Evolutionary conservation across 2,329 filamentous ascomycete genomes (phyloP), one percentile per base, ranked within the genome.

Genomic region (Amauroascus verrucosus): DNA sequence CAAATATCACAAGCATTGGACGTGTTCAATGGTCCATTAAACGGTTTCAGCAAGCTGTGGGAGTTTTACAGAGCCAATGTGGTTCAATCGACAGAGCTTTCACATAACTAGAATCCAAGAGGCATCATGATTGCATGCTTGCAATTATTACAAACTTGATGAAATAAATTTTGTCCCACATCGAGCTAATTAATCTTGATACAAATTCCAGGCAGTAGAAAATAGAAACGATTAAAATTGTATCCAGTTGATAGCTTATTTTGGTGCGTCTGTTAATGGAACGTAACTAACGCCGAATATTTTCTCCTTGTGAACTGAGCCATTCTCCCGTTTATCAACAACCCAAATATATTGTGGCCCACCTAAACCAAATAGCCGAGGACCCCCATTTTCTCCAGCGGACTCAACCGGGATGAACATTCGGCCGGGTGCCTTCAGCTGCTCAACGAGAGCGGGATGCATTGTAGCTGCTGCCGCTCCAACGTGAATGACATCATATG

Each of bases 401-500:
- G 70, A 65, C 40, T 78, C 77, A 2, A 84, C 78, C 0, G 81
- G 81, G n/a, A 84, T 81, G 64, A 84, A 84, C 62, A 84, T 65
- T 72, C 83, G 76, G 0, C 93, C 93, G 0, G 91, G 91, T 2
- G 78, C 72, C 58, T 81, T 82, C 60, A 98, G 72, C 72, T 97
- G 93, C 28, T 83, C 78, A 44, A 95, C 70, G 59, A 97, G 70
- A 55, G 80, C 78, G 16, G 78, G 65, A 65, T 95, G 90, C 52
- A 95, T 71, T 63, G 82, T 78, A 22, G 72, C 78, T 0, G 91
- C 91, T 6, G 88, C 86, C 0, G 93, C 93, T 0, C 93, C 93
- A 2, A 97, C 93, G 66, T 97, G 93, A 56, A 98, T 97, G 1
- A 86, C 90, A 75, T 97, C 88, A 76, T 91, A 98, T 0, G 82